Evolutionary conservation across 306 rosid genomes (phyloP), one percentile per base, ranked within the genome.

Genomic region (Heteromeles arbutifolia): DNA sequence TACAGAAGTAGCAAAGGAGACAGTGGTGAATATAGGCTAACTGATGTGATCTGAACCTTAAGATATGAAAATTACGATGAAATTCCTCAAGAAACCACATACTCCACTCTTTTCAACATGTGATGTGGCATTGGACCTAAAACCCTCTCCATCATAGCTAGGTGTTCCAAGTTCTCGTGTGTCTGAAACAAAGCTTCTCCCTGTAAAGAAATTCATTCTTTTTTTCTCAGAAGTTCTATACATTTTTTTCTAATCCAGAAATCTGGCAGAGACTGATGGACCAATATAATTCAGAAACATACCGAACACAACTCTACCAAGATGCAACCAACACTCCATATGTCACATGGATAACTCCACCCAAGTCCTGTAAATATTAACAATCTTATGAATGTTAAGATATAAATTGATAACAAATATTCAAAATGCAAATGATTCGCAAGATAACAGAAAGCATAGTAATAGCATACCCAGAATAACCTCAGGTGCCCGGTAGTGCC

Each of bases 401-500:
- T 32, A 11, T n/a, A 37, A 28, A 50, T 66, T n/a, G 34, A 29
- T 19, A 67, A 44, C 11, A 10, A 17, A 22, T 24, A 63, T 1
- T 10, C 7, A 48, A 29, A 18, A 39, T 7, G 48, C 17, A 14
- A 39, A 67, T 24, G 10, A 54, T 25, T 56, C 48, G 12, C 64
- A 61, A 53, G 68, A 21, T 22, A 56, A 65, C 19, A 43, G 25
- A 48, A 21, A 63, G 8, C 41, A 48, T 15, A 48, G 13, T 26
- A 72, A 24, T 28, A 22, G n/a, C 77, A 72, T 84, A 92, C 97
- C 97, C 77, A 92, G 90, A 66, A 92, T 90, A 75, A 92, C 97
- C 86, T 92, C 97, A 18, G 96, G 97, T 54, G 97, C 97, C 45
- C 97, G 92, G 52, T 92, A 92, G 84, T 92, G 97, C 61, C 97